Percentiles rank a stretch among this genome's conserved stretches.
phyloP scores from a whole-genome alignment of 495 filamentous ascomycete species.

The Penicillium riverlandense region DNA sequence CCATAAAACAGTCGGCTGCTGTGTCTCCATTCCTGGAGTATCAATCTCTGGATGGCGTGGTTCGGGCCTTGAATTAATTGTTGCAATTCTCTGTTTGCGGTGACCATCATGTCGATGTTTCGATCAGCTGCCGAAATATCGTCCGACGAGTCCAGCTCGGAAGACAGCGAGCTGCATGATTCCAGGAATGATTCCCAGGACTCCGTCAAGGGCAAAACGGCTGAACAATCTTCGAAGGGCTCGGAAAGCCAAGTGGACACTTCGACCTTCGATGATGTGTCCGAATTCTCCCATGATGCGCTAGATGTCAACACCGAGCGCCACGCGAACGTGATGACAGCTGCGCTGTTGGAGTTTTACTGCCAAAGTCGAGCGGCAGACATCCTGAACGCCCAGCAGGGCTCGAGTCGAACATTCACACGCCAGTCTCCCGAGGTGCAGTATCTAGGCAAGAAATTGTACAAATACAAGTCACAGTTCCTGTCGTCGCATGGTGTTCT shows the following conservation, averaged over 20 bases:
- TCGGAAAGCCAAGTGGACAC: conserved; percentile 2
- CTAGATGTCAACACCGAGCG: conserved; percentile 22
- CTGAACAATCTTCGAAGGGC: background rate
- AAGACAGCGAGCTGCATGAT: conserved; percentile 9
- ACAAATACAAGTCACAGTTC: conserved; percentile 33
- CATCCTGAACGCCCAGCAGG: conserved; percentile 33
- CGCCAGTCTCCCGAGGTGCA: conserved; percentile 38
- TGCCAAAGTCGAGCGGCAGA: conserved; percentile 39
- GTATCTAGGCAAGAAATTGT: conserved; percentile 35
- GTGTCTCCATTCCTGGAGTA: background rate
- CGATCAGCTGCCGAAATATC: conserved; percentile 35
- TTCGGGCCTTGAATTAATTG: background rate
- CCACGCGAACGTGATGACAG: conserved; percentile 39
- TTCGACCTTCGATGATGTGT: conserved; percentile 15
- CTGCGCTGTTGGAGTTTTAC: conserved; percentile 38
- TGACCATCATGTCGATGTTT: conserved; percentile 39
- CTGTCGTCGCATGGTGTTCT: conserved; percentile 33
- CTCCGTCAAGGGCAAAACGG: conserved; percentile 2
- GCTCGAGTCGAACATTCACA: conserved; percentile 24
- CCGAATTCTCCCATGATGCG: conserved; percentile 13
- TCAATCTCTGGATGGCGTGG: background rate
- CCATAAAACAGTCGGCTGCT: too few relatives aligned
- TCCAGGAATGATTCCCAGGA: background rate
- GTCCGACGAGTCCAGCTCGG: conserved; percentile 26
- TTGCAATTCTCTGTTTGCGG: background rate